Conservation (phyloP, 2,329 filamentous ascomycete genomes). For the Ophiostoma quercus region DNA sequence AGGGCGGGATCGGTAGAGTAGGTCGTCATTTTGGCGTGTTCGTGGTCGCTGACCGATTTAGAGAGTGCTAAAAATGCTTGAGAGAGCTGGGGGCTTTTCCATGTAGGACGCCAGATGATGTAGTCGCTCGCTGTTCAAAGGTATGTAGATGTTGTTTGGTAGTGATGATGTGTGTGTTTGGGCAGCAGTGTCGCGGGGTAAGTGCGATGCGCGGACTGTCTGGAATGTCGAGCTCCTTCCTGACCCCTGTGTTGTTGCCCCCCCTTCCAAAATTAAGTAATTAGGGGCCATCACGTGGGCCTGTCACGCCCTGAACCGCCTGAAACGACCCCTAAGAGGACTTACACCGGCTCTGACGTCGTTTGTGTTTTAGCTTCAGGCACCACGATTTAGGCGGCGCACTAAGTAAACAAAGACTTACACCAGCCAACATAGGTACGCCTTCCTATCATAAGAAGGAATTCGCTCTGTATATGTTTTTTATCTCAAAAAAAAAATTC, state of each 20-base stretch:
- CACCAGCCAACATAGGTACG: not conserved
- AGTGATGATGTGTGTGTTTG: constrained; percentile 9
- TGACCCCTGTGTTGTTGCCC: constrained; percentile 1
- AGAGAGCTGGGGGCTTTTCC: not conserved
- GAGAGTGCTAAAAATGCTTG: not conserved
- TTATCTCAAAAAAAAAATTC: too few species aligned
- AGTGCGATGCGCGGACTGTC: constrained; percentile 6
- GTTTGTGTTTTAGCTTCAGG: constrained; percentile 19
- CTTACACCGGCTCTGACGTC: constrained; percentile 14
- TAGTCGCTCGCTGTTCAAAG: not conserved
- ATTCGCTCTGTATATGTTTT: not conserved
- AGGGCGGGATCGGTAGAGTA: constrained; percentile 63
- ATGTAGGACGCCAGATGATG: not conserved
- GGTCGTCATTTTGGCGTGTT: constrained; percentile 30
- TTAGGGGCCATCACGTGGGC: constrained; percentile 13
- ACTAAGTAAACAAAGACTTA: constrained; percentile 7
- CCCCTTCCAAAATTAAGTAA: not conserved
- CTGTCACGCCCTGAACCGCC: not conserved
- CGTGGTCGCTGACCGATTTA: not conserved
- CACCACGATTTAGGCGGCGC: constrained; percentile 14
- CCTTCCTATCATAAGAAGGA: not conserved
- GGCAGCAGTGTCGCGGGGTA: constrained; percentile 15
- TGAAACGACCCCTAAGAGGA: constrained; percentile 15
- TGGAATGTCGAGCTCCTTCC: constrained; percentile 8
- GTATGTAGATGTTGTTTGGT: not conserved